phyloP scores from a whole-genome alignment of 139 green algal species.

The Chloropicon primus region DNA sequence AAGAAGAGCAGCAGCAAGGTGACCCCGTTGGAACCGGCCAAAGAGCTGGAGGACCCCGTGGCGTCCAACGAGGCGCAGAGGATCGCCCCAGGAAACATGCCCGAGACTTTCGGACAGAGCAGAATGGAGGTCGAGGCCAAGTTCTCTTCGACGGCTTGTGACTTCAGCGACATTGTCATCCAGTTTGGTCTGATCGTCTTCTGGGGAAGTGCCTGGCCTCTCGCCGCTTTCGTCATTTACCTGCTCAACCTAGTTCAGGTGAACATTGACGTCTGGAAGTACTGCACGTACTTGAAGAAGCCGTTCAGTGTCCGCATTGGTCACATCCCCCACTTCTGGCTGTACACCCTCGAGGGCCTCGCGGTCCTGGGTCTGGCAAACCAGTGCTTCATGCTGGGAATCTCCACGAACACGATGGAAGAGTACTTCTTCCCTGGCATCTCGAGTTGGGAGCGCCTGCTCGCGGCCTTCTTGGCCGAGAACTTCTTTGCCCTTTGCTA shows the following conservation, averaged over 20 bases:
- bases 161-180: slow-evolving; percentile 11
- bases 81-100: neutral
- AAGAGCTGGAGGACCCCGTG: neutral
- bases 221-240: slow-evolving; percentile 9
- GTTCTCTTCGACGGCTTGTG: neutral
- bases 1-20: slow-evolving; percentile 6
- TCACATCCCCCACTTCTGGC: slow-evolving; percentile 1
- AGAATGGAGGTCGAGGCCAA: neutral
- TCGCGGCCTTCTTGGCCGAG: slow-evolving; percentile 8
- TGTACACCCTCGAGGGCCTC: neutral
- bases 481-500: slow-evolving; percentile 10
- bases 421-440: slow-evolving; percentile 15
- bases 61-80: neutral
- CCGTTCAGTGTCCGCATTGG: neutral
- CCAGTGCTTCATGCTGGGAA: slow-evolving; percentile 13
- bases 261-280: slow-evolving; percentile 18
- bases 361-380: slow-evolving; percentile 10
- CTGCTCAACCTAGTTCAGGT: slow-evolving; percentile 12
- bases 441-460: slow-evolving; percentile 3
- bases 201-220: slow-evolving; percentile 16
- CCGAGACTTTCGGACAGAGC: neutral
- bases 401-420: slow-evolving; percentile 9
- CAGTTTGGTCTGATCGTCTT: slow-evolving; percentile 15
- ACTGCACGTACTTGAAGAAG: slow-evolving; percentile 5
- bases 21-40: neutral